Evolutionary conservation across 192 early-diverging fungal genomes (phyloP).

Genomic region (Dissophora ornata): DNA sequence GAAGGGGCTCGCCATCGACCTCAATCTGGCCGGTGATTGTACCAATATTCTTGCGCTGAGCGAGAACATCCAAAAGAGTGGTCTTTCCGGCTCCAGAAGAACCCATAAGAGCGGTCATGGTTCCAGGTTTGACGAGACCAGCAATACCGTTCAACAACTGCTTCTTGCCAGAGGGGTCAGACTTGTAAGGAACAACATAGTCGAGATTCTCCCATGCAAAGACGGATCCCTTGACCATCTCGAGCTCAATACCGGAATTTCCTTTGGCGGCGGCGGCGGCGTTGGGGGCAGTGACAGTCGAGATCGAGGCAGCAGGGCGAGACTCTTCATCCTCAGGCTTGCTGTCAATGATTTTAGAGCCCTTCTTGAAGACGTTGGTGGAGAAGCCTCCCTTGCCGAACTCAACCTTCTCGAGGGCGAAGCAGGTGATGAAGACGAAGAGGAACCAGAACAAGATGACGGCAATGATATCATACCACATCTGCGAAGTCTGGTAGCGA

Average conservation of each 20-base stretch:
- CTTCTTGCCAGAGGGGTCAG: slow-evolving; percentile 60
- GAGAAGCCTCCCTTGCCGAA: slow-evolving; percentile 65
- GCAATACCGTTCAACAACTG: slow-evolving; percentile 74
- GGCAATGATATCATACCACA: slow-evolving; percentile 73
- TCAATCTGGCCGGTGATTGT: slow-evolving; percentile 76
- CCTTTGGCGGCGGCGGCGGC: slow-evolving; percentile 13
- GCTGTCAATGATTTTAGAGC: slow-evolving; percentile 39
- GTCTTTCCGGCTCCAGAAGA: slow-evolving; percentile 81
- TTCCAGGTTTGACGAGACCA: slow-evolving; percentile 79
- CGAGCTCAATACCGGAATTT: slow-evolving; percentile 53
- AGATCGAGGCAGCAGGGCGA: slow-evolving; percentile 51
- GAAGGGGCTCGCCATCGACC: slow-evolving; percentile 71
- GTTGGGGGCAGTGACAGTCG: slow-evolving; percentile 42
- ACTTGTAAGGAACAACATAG: slow-evolving; percentile 78
- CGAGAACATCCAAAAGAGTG: slow-evolving; percentile 79
- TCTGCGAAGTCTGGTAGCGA: slow-evolving; percentile 65
- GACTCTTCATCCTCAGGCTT: slow-evolving; percentile 49
- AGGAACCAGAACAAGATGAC: slow-evolving; percentile 61
- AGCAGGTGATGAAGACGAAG: slow-evolving; percentile 52
- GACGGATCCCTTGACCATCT: slow-evolving; percentile 58
- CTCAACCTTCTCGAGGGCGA: slow-evolving; percentile 74
- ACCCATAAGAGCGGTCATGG: slow-evolving; percentile 88
- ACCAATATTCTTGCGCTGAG: slow-evolving; percentile 82
- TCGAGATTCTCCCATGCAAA: slow-evolving; percentile 76
- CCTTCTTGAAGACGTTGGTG: slow-evolving; percentile 62